Base-by-base conservation (phyloP, 805 yeast genomes). In the Metschnikowia colocasiae region DNA sequence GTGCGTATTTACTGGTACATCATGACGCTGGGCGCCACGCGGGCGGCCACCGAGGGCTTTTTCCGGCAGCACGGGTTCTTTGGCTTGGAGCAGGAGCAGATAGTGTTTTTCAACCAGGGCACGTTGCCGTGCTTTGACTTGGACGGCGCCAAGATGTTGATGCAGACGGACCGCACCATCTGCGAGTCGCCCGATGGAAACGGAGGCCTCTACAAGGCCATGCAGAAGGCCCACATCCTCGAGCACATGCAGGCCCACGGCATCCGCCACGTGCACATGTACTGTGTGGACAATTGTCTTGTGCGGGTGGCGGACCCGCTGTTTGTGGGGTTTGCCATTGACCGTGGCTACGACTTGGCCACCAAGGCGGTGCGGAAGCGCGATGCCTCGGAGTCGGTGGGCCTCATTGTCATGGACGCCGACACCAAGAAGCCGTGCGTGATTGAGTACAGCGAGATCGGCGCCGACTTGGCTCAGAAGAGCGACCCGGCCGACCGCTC, bases 151-250 rank as follows among this genome's bases (percentile, higher is more conserved):
- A 79, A 83, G 59, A 78, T 94, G 55, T 75, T 91, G 47, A 61
- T 89, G 61, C 81, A 80, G 52, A 64, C 81, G 6, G 71, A 76
- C 36, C 60, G 68, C 35, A 67, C 74, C 22, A 75, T 88, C 32
- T 83, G 90, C 23, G 85, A 86, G 59, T 87, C 97, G 6, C 99
- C 99, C 1, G 98, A 94, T 66, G 99, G 99, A 1, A 94, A 94
- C 64, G 99, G 99, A 49, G 99, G 99, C 1, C 73, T 94, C 43
- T 94, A 94, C 71, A 84, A 81, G 60, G 98, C 97, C 1, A 74
- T 94, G 33, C 68, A 71, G 56, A 77, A 77, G 36, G 79, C 83
- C 54, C 78, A 80, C 2, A 71, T 91, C 16, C 59, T 94, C 27
- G 77, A 78, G 6, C 96, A 92, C 63, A 79, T 94, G 62, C 60